Evolutionary conservation across 163 green algal genomes (phyloP).

Genomic region (Chlamydomonas reinhardtii): DNA sequence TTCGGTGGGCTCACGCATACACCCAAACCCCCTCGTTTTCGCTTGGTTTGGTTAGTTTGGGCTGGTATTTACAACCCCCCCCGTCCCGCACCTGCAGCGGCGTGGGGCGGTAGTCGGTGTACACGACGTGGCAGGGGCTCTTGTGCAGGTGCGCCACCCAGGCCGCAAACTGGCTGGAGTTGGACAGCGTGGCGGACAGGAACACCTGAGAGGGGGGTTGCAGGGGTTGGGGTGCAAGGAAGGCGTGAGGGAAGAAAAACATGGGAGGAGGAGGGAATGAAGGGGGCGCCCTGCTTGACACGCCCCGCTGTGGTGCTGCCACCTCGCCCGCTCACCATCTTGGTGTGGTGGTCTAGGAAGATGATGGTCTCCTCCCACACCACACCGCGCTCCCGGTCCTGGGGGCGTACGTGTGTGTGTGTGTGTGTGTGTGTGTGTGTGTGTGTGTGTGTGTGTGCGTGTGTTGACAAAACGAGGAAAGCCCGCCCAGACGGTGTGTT

Average conservation of each 20-base stretch:
- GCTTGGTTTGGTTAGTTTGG: no score
- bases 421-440: no score
- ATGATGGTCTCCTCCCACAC: slow-evolving; percentile 99
- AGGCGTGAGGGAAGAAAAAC: no score
- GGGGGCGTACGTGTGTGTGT: not conserved
- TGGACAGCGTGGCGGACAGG: slow-evolving; percentile 96
- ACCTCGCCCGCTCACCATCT: slow-evolving; percentile 74
- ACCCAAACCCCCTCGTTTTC: no score
- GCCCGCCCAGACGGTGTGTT: no score
- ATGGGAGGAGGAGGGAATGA: not conserved
- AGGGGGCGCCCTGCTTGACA: no score
- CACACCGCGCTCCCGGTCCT: slow-evolving; percentile 94
- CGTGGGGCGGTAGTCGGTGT: slow-evolving; percentile 97
- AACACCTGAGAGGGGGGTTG: slow-evolving; percentile 71
- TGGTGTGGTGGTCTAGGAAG: slow-evolving; percentile 82
- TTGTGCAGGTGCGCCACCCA: slow-evolving; percentile 91
- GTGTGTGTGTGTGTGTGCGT: no score
- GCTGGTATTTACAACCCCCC: no score
- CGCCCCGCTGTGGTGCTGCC: no score
- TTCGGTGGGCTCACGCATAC: no score
- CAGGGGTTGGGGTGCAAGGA: not conserved
- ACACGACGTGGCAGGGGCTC: slow-evolving; percentile 96
- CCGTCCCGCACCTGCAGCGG: slow-evolving; percentile 72
- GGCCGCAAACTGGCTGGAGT: slow-evolving; percentile 93
- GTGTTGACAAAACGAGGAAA: no score